Percentiles rank a stretch among this genome's conserved stretches.
These are phyloP conservation scores for Globisporangium mamillatum DNA, from an alignment of 352 stramenopile genomes.

Conservation along the genomic window DNA sequence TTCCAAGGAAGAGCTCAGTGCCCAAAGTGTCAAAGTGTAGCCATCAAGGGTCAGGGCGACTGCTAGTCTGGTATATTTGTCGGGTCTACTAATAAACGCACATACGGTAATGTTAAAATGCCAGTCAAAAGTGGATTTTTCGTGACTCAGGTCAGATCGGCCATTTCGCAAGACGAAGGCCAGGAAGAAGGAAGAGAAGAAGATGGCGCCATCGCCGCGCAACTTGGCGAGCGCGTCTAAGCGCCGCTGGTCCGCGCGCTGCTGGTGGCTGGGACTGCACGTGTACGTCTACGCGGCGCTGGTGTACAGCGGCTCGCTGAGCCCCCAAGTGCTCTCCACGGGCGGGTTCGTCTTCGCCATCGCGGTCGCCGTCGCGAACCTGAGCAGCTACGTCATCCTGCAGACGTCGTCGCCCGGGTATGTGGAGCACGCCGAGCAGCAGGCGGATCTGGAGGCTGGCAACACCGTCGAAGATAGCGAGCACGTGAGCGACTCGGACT, in stretches of 20 bases:
- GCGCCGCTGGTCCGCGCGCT: conserved; percentile 64
- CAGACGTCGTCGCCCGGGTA: conserved; percentile 68
- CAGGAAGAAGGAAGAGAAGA: not conserved
- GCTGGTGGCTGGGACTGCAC: conserved; percentile 67
- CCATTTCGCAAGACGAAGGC: not conserved
- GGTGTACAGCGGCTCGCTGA: conserved; percentile 34
- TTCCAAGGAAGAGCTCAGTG: not conserved
- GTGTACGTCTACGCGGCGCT: conserved; percentile 54
- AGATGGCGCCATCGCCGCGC: not conserved
- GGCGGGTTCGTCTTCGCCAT: conserved; percentile 38
- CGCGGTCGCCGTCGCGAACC: conserved; percentile 36
- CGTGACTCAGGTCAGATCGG: not conserved
- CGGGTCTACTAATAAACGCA: not conserved
- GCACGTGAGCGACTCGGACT: conserved; percentile 33
- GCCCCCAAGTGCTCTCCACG: conserved; percentile 28
- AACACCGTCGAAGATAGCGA: conserved; percentile 4
- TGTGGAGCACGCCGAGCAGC: conserved; percentile 16
- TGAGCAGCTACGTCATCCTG: conserved; percentile 46
- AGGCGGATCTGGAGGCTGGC: conserved; percentile 23
- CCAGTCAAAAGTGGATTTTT: not conserved
- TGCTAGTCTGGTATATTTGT: not conserved
- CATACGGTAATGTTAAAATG: not conserved
- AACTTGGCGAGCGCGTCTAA: conserved; percentile 23
- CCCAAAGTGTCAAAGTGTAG: not conserved
- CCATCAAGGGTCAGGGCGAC: not conserved